Evolutionary conservation across 169 alveolate species (phyloP).

Genomic region (Plasmodium blacklocki): DNA sequence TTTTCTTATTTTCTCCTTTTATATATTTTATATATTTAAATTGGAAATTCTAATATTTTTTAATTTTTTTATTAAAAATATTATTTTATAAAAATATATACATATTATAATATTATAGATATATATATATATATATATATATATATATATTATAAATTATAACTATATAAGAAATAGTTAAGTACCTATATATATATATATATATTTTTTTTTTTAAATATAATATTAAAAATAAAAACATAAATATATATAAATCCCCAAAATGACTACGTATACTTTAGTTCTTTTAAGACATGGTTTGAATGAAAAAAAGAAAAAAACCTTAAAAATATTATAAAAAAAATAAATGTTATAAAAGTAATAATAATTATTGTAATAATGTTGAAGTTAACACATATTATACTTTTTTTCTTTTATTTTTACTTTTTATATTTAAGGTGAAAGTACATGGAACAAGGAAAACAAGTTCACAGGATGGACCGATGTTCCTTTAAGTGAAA

Average conservation of each 20-base stretch:
- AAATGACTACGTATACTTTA: constrained; percentile 67
- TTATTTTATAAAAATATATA: no score
- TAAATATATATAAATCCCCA: neutral
- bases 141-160: no score
- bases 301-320: constrained; percentile 17
- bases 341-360: neutral
- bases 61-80: no score
- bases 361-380: neutral
- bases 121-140: no score
- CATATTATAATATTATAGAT: no score
- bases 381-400: neutral
- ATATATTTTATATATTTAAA: no score
- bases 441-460: constrained; percentile 96
- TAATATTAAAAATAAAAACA: neutral
- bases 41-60: no score
- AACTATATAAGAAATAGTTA: no score
- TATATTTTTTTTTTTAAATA: no score
- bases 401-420: neutral
- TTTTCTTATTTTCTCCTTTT: no score
- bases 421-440: constrained; percentile 87
- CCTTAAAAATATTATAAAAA: constrained; percentile 2
- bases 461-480: constrained; percentile 99
- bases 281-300: constrained; percentile 75
- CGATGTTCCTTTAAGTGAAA: constrained; percentile 94
- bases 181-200: no score